Evolutionary conservation across 2,329 filamentous ascomycete genomes (phyloP).

Genomic region (Fusarium sp.): DNA sequence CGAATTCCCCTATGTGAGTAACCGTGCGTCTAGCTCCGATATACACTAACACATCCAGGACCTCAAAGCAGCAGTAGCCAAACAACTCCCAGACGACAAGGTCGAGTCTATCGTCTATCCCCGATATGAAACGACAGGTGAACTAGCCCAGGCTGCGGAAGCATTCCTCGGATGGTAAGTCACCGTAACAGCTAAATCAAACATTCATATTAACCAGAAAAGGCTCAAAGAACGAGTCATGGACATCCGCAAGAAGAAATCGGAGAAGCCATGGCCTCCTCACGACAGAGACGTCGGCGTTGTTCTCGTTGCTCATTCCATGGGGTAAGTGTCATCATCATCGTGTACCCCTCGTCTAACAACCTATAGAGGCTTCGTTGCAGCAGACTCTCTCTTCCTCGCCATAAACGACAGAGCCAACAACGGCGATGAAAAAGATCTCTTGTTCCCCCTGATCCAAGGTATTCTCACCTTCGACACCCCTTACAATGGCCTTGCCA

Average conservation of each 20-base stretch:
- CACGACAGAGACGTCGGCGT: conserved; percentile 84
- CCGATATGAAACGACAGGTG: conserved; percentile 79
- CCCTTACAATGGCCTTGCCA: conserved; percentile 77
- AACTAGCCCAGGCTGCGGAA: conserved; percentile 65
- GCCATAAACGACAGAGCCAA: conserved; percentile 73
- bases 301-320: conserved; percentile 85
- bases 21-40: no score
- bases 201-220: fast-evolving
- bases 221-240: conserved; percentile 87
- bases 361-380: conserved; percentile 76
- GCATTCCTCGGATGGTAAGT: conserved; percentile 63
- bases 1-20: conserved; percentile 68
- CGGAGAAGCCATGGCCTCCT: conserved; percentile 80
- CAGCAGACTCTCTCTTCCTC: conserved; percentile 82
- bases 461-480: conserved; percentile 88
- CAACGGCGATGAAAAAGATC: conserved; percentile 51
- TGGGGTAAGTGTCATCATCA: conserved; percentile 64
- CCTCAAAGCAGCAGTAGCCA: conserved; percentile 69
- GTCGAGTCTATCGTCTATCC: conserved; percentile 76
- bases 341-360: conserved; percentile 8
- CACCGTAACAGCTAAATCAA: not conserved
- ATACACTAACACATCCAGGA: conserved; percentile 56
- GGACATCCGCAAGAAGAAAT: conserved; percentile 77
- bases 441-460: conserved; percentile 84
- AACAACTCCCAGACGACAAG: conserved; percentile 70